Percentiles rank a stretch among this genome's conserved stretches.
These are phyloP conservation scores for Cicer pinnatifidum DNA, from an alignment of 306 rosid species.

Conservation along the genomic window DNA sequence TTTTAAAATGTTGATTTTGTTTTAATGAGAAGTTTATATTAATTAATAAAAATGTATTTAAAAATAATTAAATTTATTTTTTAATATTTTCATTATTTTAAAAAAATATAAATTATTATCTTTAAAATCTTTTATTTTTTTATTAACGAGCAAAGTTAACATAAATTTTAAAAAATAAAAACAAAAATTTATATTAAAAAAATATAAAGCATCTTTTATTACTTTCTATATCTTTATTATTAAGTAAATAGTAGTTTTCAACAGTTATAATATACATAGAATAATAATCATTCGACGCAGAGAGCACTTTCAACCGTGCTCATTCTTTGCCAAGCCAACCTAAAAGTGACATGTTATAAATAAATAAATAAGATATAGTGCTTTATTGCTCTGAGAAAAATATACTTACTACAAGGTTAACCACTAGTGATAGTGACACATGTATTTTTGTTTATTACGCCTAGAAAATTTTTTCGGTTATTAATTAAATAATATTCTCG, in stretches of 20 bases:
- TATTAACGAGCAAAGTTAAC: too few species aligned
- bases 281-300: conserved; percentile 19
- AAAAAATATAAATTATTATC: too few species aligned
- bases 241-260: conserved; percentile 1
- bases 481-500: not conserved
- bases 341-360: conserved; percentile 36
- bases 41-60: too few species aligned
- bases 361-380: not conserved
- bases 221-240: not conserved
- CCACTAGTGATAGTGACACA: conserved; percentile 29
- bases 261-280: not conserved
- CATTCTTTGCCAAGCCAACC: conserved; percentile 44
- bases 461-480: not conserved
- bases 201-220: not conserved
- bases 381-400: conserved; percentile 6
- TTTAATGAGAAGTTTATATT: too few species aligned
- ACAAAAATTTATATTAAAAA: too few species aligned
- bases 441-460: not conserved
- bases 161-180: not conserved
- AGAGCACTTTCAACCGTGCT: conserved; percentile 44
- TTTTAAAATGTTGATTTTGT: too few species aligned
- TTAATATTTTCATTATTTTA: too few species aligned
- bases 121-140: too few species aligned
- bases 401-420: not conserved
- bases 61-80: too few species aligned